Evolutionary conservation across 1,284 basidiomycete species (phyloP), one percentile per base, ranked within the genome.

Genomic region (Gomphus sp.): DNA sequence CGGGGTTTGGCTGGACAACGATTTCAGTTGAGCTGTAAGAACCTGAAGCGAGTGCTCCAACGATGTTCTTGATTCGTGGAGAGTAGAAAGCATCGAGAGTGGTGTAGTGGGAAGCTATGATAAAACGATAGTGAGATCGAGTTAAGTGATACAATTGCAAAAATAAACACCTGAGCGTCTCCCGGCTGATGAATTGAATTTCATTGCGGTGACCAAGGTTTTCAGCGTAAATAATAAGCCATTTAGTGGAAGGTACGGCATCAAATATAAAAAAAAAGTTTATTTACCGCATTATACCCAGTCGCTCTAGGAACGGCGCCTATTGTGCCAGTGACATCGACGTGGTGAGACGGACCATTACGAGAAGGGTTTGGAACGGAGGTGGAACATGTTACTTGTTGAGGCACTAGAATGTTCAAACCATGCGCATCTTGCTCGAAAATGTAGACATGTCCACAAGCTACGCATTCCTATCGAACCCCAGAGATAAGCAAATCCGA

Each of bases 381-480:
- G 16, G 49, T 12, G 7, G 34, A 10, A n/a, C 33, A 7, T 44
- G 39, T 16, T 36, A 37, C 28, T 36, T 52, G 44, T 16, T 44
- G 25, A n/a, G 50, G 55, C 31, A 49, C 50, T 31, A 56, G 41
- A 10, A 10, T 41, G n/a, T 37, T 34, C 31, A 44, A 18, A 36
- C 56, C 57, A 52, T 45, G 25, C 7, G 41, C 71, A 64, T 82
- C 80, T 18, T 70, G 66, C 65, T 84, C 80, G 31, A 77, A 76
- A 28, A 80, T 65, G 68, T 88, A 91, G 25, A 82, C 71, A 31
- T 72, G 76, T 25, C 78, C 78, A 67, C 89, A 91, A 58, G 87
- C 77, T 28, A 91, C 89, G 64, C 89, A 91, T 74, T 90, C 87
- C 89, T 91, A 60, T 36, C 52, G 44, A 58, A 55, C 31, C 25